These are phyloP conservation scores for Trametes punicea DNA, from an alignment of 768 basidiomycete genomes.

Conservation along the genomic window DNA sequence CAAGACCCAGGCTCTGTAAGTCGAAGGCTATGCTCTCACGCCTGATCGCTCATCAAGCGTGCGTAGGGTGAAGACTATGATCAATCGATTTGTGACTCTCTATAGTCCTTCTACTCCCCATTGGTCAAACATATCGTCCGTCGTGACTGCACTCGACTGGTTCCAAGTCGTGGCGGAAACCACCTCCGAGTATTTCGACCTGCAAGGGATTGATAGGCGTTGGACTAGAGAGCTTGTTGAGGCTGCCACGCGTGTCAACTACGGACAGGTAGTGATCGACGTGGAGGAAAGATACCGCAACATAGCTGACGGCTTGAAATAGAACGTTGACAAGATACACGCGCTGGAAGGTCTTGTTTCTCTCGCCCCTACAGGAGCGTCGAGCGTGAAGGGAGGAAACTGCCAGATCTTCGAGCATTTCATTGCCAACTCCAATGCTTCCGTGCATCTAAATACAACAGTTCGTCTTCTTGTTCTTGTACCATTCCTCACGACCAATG, in stretches of 20 bases:
- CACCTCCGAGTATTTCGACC: slow-evolving; percentile 53
- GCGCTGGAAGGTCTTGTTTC: slow-evolving; percentile 69
- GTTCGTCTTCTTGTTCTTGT: slow-evolving; percentile 37
- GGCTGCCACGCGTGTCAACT: slow-evolving; percentile 79
- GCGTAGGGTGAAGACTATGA: slow-evolving; percentile 51
- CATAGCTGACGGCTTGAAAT: background rate
- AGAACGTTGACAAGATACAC: slow-evolving; percentile 73
- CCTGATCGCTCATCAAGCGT: background rate
- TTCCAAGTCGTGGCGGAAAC: slow-evolving; percentile 45
- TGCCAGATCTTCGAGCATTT: slow-evolving; percentile 83
- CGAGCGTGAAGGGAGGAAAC: slow-evolving; percentile 74
- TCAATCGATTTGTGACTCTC: slow-evolving; percentile 49
- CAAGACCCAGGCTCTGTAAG: slow-evolving; percentile 54
- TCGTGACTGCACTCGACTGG: slow-evolving; percentile 55
- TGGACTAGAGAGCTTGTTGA: slow-evolving; percentile 77
- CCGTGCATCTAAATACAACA: slow-evolving; percentile 64
- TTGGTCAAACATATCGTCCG: slow-evolving; percentile 59
- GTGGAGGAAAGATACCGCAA: background rate
- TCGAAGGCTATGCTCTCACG: background rate
- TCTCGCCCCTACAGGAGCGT: slow-evolving; percentile 69
- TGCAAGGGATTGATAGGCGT: slow-evolving; percentile 49
- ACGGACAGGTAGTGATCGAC: slow-evolving; percentile 55
- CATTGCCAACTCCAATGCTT: slow-evolving; percentile 64
- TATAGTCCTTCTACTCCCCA: slow-evolving; percentile 54
- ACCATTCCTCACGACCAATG: background rate